A percentile compares a stretch with the other conserved stretches of the same genome.
Evolutionary conservation across 2,329 filamentous ascomycete genomes (phyloP).

Genomic region (Monilinia polystroma): DNA sequence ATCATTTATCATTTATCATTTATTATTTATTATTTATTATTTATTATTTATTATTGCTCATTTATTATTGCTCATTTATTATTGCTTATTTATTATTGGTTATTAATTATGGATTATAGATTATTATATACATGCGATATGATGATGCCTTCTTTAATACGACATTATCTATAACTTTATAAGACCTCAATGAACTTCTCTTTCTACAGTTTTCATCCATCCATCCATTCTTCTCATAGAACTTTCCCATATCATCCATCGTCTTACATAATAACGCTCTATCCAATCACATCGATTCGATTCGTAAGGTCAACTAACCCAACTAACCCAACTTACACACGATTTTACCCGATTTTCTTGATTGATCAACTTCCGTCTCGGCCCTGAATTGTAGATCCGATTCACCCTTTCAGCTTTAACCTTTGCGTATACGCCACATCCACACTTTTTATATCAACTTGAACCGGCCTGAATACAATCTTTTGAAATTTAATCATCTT

Average conservation of each 20-base stretch:
- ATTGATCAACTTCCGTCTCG: not conserved
- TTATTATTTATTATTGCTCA: too few relatives aligned
- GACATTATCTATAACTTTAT: not conserved
- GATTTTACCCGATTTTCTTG: constrained; percentile 8
- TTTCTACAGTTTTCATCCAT: not conserved
- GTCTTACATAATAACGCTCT: not conserved
- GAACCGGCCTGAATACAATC: not conserved
- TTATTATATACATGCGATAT: too few relatives aligned
- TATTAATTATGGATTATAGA: too few relatives aligned
- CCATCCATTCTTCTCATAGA: not conserved
- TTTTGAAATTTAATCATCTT: not conserved
- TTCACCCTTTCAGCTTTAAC: not conserved
- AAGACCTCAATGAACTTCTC: constrained; percentile 1
- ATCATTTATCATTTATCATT: too few relatives aligned
- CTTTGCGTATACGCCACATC: constrained; percentile 4
- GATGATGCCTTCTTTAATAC: too few relatives aligned
- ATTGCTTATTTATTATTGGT: too few relatives aligned
- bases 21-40: too few relatives aligned
- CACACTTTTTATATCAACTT: constrained; percentile 2
- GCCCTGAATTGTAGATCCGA: not conserved
- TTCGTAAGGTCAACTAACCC: constrained; percentile 12
- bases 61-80: too few relatives aligned
- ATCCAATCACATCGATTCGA: constrained; percentile 21
- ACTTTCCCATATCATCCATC: not conserved
- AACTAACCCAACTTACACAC: not conserved